These are phyloP conservation scores for Trichoderma sp. DNA, from an alignment of 2,329 filamentous ascomycete genomes.

Conservation along the genomic window DNA sequence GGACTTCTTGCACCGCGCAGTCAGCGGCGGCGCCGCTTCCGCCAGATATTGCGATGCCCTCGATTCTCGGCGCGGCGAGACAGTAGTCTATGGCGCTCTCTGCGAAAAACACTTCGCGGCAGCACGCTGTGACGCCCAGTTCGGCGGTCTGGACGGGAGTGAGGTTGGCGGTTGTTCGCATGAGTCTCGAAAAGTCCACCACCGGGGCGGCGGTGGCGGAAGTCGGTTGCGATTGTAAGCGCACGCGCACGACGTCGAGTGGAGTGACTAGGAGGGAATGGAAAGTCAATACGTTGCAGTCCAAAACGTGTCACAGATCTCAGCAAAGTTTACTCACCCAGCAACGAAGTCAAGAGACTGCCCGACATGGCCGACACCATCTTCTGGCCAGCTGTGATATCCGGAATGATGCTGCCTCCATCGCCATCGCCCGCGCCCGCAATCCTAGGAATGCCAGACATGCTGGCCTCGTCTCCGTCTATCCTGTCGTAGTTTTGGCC, in stretches of 20 bases:
- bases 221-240: slow-evolving; percentile 77
- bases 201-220: slow-evolving; percentile 47
- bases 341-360: slow-evolving; percentile 83
- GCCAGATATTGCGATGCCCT: slow-evolving; percentile 48
- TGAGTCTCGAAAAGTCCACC: slow-evolving; percentile 57
- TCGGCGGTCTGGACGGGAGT: slow-evolving; percentile 74
- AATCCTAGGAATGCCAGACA: slow-evolving; percentile 37
- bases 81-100: slow-evolving; percentile 83
- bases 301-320: not conserved
- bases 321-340: slow-evolving; percentile 62
- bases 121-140: slow-evolving; percentile 91
- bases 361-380: slow-evolving; percentile 94
- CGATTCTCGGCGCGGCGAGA: slow-evolving; percentile 65
- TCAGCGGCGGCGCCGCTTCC: slow-evolving; percentile 55
- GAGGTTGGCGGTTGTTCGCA: slow-evolving; percentile 58
- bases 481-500: slow-evolving; percentile 36
- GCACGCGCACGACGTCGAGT: slow-evolving; percentile 93
- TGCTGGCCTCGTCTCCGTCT: slow-evolving; percentile 35
- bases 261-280: slow-evolving; percentile 69
- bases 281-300: not conserved
- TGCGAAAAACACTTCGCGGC: slow-evolving; percentile 95
- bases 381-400: slow-evolving; percentile 83
- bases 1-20: slow-evolving; percentile 86
- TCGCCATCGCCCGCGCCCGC: slow-evolving; percentile 30
- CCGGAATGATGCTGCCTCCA: slow-evolving; percentile 46